Conservation (phyloP, 495 filamentous ascomycete genomes). For the Daldinia grandis region DNA sequence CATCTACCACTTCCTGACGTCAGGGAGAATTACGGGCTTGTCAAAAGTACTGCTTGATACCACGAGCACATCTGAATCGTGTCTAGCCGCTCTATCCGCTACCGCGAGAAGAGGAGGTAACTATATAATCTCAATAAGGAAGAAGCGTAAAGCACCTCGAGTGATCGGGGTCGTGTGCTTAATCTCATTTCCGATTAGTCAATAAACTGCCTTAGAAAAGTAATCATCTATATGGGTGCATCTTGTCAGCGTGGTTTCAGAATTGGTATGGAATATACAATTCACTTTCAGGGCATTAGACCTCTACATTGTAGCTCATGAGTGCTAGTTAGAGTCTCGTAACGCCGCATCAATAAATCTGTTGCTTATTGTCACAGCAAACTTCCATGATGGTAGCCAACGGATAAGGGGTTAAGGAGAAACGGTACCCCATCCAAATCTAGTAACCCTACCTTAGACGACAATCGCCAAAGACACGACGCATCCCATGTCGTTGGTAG, state of each 20-base stretch:
- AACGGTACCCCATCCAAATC: neutral
- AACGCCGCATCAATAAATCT: neutral
- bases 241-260: no score
- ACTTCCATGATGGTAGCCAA: neutral
- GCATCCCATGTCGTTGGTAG: neutral
- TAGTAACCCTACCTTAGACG: neutral
- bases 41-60: conserved; percentile 13
- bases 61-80: neutral
- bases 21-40: conserved; percentile 28
- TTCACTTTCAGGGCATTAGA: neutral
- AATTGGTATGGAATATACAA: neutral
- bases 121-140: neutral
- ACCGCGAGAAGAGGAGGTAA: neutral
- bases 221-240: no score
- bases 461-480: neutral
- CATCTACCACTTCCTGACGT: conserved; percentile 25
- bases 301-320: neutral
- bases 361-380: neutral
- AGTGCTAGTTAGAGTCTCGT: neutral
- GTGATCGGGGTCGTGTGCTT: no score
- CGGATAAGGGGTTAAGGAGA: neutral
- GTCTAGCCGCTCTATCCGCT: neutral
- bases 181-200: no score
- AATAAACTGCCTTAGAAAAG: no score
- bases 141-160: neutral